Percentiles rank a stretch among this genome's conserved stretches.
phyloP scores from a whole-genome alignment of 2,329 filamentous ascomycete genomes.

The Colletotrichum costaricense region DNA sequence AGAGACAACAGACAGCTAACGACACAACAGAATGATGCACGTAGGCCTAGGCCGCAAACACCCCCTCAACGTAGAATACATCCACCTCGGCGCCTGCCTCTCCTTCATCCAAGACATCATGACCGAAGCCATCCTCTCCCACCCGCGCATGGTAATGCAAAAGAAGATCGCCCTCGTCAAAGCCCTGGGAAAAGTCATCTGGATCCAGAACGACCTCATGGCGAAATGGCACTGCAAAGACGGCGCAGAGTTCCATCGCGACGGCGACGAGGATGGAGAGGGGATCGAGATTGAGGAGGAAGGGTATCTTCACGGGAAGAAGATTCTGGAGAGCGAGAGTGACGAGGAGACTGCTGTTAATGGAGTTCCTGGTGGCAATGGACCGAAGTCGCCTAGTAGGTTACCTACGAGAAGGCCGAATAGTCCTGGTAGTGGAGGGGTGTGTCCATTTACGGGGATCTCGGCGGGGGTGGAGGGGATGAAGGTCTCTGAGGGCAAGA shows the following conservation, averaged over 20 bases:
- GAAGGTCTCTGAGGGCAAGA: neutral
- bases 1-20: neutral
- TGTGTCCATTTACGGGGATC: constrained; percentile 43
- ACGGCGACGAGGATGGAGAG: constrained; percentile 48
- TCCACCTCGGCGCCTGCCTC: constrained; percentile 79
- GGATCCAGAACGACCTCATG: constrained; percentile 90
- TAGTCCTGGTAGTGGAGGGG: constrained; percentile 34
- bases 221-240: constrained; percentile 84
- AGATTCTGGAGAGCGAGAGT: constrained; percentile 60
- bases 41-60: constrained; percentile 79
- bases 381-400: constrained; percentile 29
- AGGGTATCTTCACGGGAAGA: constrained; percentile 73
- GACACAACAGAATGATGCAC: constrained; percentile 74
- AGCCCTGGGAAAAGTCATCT: constrained; percentile 83
- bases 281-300: constrained; percentile 66
- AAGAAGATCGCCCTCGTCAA: constrained; percentile 80
- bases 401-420: constrained; percentile 29
- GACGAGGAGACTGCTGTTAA: constrained; percentile 39
- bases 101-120: constrained; percentile 83
- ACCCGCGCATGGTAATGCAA: constrained; percentile 73
- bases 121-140: constrained; percentile 79
- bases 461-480: constrained; percentile 16
- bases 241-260: constrained; percentile 67
- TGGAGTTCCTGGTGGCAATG: neutral
- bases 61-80: constrained; percentile 82